phyloP scores from a whole-genome alignment of 2,329 filamentous ascomycete species.

The Verticillium tricorpus region DNA sequence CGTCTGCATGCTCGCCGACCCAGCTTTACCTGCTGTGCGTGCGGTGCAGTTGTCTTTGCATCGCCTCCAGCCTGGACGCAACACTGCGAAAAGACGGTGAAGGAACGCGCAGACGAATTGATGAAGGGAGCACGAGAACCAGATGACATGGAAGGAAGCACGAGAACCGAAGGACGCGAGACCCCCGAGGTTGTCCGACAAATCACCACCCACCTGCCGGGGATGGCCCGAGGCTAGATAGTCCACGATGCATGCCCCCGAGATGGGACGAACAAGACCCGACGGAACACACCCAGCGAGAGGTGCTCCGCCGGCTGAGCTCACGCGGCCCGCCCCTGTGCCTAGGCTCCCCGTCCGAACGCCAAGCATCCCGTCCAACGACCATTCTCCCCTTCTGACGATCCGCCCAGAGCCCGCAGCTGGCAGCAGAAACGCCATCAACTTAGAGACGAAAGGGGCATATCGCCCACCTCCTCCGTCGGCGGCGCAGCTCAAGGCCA shows the following conservation, averaged over 20 bases:
- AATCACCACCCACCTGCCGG: not conserved
- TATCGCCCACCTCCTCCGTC: not conserved
- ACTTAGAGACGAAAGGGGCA: not conserved
- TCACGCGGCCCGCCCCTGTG: too few relatives aligned
- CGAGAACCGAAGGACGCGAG: not conserved
- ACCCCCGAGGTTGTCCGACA: not conserved
- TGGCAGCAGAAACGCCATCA: too few relatives aligned
- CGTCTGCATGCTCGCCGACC: not conserved
- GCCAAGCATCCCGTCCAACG: too few relatives aligned
- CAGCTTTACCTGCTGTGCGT: not conserved
- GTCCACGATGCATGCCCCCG: not conserved
- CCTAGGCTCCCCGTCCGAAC: too few relatives aligned
- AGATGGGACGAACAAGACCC: not conserved
- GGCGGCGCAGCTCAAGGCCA: not conserved
- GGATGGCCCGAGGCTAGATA: not conserved
- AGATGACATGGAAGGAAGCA: not conserved
- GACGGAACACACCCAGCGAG: too few relatives aligned
- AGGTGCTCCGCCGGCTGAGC: not conserved
- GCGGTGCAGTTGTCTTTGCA: not conserved
- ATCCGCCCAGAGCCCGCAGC: too few relatives aligned
- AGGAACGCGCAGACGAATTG: not conserved
- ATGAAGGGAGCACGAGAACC: not conserved
- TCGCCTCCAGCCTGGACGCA: not conserved
- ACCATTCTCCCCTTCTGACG: too few relatives aligned
- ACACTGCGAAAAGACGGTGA: not conserved